Evolutionary conservation across 345 rosid genomes (phyloP), one percentile per base, ranked within the genome.

Genomic region (Populus tremula): DNA sequence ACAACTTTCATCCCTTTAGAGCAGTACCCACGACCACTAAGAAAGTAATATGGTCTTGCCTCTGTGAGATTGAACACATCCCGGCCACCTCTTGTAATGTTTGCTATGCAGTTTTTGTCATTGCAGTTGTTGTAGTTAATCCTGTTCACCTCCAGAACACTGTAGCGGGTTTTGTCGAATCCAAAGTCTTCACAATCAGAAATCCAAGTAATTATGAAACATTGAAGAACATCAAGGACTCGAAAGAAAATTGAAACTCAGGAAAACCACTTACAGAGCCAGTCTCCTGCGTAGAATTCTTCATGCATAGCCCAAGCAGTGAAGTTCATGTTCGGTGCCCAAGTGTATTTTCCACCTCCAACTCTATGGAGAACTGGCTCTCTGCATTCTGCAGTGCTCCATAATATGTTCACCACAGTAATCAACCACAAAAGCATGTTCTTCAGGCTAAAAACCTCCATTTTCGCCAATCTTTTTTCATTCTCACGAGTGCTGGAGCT

Each of bases 61-160:
- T 69, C 74, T 11, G 78, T 81, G 31, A 81, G 78, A 69, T 73
- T 81, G 61, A 81, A 77, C 71, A 77, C 84, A 16, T 81, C 84
- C 1, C 81, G 31, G 5, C 84, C 80, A 1, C 81, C 84, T 45
- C 75, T 81, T 13, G 84, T 81, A 8, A 81, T 73, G 43, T 81
- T 81, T 6, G 50, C 62, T 2, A 77, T 62, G 75, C 77, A 81
- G 53, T 27, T 27, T 16, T 69, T 50, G 5, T 69, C 75, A 5
- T 18, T 27, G 84, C 80, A 77, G 13, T 23, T 27, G 13, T 74
- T 74, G 35, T 77, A 81, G 75, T 77, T 47, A 11, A 75, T 73
- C 81, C 29, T 69, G 78, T 62, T 73, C 78, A 77, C 84, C 67
- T 81, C 81, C 61, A 77, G 54, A 2, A 77, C 84, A 50, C 62